These are phyloP conservation scores for Symbiotaphrina buchneri DNA, from an alignment of 495 filamentous ascomycete species.

Conservation along the genomic window DNA sequence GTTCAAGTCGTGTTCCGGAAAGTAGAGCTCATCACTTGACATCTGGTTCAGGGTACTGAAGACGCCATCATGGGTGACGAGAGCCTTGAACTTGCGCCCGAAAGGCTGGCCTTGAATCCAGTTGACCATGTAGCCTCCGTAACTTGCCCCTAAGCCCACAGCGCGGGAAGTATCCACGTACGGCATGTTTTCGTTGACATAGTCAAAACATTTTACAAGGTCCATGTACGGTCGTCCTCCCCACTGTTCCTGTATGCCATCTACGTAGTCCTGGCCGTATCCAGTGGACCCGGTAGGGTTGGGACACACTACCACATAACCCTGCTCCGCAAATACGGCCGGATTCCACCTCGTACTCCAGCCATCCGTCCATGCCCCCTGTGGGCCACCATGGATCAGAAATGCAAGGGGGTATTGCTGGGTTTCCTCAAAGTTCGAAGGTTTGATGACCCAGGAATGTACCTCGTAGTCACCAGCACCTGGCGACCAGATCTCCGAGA, in stretches of 20 bases:
- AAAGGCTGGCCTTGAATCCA: constrained; percentile 51
- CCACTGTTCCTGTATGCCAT: constrained; percentile 59
- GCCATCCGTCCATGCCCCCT: constrained; percentile 61
- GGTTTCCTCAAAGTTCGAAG: constrained; percentile 46
- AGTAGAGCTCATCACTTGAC: constrained; percentile 71
- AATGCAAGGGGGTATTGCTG: constrained; percentile 68
- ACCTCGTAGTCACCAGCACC: constrained; percentile 36
- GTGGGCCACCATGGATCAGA: constrained; percentile 75
- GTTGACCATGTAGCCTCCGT: constrained; percentile 78
- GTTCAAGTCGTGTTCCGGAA: constrained; percentile 63
- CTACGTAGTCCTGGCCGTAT: constrained; percentile 59
- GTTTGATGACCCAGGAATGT: constrained; percentile 67
- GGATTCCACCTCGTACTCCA: constrained; percentile 90
- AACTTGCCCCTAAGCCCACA: constrained; percentile 65
- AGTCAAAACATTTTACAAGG: constrained; percentile 57
- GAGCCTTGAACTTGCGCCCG: constrained; percentile 65
- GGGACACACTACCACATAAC: constrained; percentile 69
- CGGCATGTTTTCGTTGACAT: constrained; percentile 42
- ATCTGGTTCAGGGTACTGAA: constrained; percentile 61
- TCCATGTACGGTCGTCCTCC: constrained; percentile 63
- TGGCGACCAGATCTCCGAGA: constrained; percentile 51
- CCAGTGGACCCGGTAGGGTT: constrained; percentile 78
- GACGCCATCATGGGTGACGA: constrained; percentile 80
- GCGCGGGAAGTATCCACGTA: constrained; percentile 61
- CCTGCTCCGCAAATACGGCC: constrained; percentile 76